These are phyloP conservation scores for Drosera capensis DNA, from an alignment of 148 eudicot species.

Conservation along the genomic window DNA sequence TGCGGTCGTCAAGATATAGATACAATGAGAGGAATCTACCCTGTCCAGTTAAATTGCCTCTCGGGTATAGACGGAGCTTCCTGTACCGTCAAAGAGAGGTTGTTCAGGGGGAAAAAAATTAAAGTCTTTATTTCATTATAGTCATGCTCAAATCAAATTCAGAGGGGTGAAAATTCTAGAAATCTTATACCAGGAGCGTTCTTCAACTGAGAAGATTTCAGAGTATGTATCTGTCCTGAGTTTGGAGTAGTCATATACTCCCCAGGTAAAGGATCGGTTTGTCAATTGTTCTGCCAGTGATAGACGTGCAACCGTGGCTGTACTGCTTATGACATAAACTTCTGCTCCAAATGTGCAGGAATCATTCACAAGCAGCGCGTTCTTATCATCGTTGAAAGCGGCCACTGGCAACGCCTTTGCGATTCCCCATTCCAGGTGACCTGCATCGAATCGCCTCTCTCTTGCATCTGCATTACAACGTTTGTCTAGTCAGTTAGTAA, in stretches of 20 bases:
- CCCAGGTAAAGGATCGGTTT: neutral
- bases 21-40: slow-evolving; percentile 1
- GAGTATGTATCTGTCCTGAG: neutral
- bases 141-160: neutral
- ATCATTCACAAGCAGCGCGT: neutral
- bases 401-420: neutral
- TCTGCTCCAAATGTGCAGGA: neutral
- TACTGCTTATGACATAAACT: neutral
- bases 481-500: neutral
- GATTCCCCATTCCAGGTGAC: neutral
- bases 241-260: neutral
- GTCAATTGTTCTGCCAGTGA: neutral
- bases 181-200: neutral
- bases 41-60: neutral
- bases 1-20: neutral
- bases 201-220: neutral
- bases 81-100: neutral
- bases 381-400: neutral
- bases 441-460: neutral
- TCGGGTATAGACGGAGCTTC: neutral
- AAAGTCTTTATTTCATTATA: neutral
- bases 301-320: neutral
- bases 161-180: neutral
- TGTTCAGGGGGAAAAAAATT: neutral
- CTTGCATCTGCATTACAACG: neutral